Conservation (phyloP, 345 rosid species). For the Aquilaria sinensis region DNA sequence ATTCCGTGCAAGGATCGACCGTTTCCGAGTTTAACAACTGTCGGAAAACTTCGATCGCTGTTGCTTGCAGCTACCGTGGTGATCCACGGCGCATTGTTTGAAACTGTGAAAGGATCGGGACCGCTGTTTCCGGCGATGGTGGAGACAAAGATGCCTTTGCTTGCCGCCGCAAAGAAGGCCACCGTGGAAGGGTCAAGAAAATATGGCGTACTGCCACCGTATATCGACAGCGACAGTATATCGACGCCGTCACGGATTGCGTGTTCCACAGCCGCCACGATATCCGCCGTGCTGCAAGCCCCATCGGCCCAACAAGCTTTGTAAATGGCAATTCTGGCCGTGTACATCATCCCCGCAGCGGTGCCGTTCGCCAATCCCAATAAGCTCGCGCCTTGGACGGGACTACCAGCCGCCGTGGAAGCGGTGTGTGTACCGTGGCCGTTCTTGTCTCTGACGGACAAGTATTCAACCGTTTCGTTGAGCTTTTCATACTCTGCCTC, state of each 20-base stretch:
- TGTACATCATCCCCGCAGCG: constrained; percentile 61
- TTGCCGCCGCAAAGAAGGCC: neutral
- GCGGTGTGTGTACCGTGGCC: constrained; percentile 94
- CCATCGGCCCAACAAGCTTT: constrained; percentile 60
- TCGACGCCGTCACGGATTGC: constrained; percentile 76
- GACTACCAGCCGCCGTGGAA: constrained; percentile 63
- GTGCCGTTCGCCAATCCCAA: constrained; percentile 52
- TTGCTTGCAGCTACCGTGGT: constrained; percentile 9
- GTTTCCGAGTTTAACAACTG: neutral
- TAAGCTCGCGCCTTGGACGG: constrained; percentile 36
- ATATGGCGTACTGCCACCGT: constrained; percentile 23
- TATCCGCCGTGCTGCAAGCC: constrained; percentile 41
- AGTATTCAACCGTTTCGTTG: constrained; percentile 33
- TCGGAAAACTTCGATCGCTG: neutral
- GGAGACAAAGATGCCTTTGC: neutral
- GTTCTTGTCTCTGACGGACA: constrained; percentile 54
- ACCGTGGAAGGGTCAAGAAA: neutral
- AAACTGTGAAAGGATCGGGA: constrained; percentile 22
- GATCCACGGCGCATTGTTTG: constrained; percentile 78
- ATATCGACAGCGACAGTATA: constrained; percentile 66
- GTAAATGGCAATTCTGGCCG: constrained; percentile 63
- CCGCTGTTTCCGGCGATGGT: neutral
- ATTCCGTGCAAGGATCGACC: constrained; percentile 42
- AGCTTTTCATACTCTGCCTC: constrained; percentile 39
- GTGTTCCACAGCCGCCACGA: constrained; percentile 61